These are phyloP conservation scores for Hibiscus trionum DNA, from an alignment of 345 rosid species.

Conservation along the genomic window DNA sequence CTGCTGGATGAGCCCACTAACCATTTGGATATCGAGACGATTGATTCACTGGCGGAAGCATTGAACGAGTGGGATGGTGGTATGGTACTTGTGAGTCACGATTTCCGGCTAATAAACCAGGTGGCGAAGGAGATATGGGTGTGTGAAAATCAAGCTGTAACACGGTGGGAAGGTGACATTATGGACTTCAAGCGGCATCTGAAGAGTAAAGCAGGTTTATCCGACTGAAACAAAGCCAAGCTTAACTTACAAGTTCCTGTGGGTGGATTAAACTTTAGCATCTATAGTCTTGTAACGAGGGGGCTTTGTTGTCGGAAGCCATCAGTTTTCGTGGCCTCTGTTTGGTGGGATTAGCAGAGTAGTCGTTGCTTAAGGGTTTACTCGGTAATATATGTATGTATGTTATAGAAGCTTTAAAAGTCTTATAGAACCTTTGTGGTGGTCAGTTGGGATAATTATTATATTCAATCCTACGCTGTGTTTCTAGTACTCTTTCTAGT, in stretches of 20 bases:
- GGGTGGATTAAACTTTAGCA: neutral
- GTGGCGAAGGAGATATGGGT: conserved; percentile 90
- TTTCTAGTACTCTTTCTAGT: neutral
- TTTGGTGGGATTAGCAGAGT: neutral
- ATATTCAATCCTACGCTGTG: neutral
- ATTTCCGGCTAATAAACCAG: conserved; percentile 84
- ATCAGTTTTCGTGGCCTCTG: neutral
- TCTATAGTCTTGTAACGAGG: neutral
- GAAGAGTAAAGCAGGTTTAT: conserved; percentile 65
- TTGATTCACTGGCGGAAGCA: conserved; percentile 84
- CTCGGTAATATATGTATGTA: neutral
- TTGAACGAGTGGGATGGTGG: conserved; percentile 89
- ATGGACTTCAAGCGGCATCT: conserved; percentile 81
- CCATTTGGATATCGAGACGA: conserved; percentile 96
- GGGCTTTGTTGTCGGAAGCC: conserved; percentile 1
- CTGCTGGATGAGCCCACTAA: conserved; percentile 94
- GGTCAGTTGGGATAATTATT: neutral
- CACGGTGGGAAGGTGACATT: conserved; percentile 76
- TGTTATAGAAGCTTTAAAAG: neutral
- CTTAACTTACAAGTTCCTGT: neutral
- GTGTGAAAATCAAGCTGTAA: conserved; percentile 61
- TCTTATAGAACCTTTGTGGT: neutral
- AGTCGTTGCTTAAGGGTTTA: neutral
- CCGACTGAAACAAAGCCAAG: conserved; percentile 23
- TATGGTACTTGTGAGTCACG: conserved; percentile 79